These are phyloP conservation scores for Theileria annulata DNA, from an alignment of 169 alveolate genomes.

Conservation along the genomic window DNA sequence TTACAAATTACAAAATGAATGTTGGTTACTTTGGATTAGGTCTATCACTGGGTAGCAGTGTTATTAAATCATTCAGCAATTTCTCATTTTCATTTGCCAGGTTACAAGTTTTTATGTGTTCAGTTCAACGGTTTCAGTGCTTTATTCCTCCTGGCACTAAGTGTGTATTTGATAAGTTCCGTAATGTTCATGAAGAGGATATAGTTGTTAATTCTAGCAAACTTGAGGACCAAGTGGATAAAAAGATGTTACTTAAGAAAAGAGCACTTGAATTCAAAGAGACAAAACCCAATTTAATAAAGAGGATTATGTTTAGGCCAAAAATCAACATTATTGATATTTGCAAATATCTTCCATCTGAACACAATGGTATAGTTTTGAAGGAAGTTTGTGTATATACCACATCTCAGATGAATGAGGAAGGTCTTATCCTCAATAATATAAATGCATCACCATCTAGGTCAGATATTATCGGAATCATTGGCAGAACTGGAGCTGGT, in stretches of 20 bases:
- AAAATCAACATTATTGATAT: neutral
- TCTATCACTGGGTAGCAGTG: neutral
- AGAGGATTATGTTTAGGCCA: neutral
- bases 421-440: constrained; percentile 7
- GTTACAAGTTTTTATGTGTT: neutral
- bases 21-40: constrained; percentile 5
- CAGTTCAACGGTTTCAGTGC: neutral
- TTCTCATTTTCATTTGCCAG: neutral
- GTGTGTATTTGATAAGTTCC: constrained; percentile 8
- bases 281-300: neutral
- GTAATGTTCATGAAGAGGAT: constrained; percentile 22
- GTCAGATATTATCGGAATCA: constrained; percentile 48
- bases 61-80: neutral
- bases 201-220: neutral
- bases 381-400: constrained; percentile 26
- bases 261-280: neutral
- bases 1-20: neutral
- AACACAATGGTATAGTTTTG: constrained; percentile 8
- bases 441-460: constrained; percentile 23
- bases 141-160: constrained; percentile 17
- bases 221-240: neutral
- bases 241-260: neutral
- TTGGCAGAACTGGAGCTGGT: constrained; percentile 69
- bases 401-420: neutral
- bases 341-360: constrained; percentile 4